Base-by-base conservation (phyloP, 805 yeast species). In the Starmerella floricola region DNA sequence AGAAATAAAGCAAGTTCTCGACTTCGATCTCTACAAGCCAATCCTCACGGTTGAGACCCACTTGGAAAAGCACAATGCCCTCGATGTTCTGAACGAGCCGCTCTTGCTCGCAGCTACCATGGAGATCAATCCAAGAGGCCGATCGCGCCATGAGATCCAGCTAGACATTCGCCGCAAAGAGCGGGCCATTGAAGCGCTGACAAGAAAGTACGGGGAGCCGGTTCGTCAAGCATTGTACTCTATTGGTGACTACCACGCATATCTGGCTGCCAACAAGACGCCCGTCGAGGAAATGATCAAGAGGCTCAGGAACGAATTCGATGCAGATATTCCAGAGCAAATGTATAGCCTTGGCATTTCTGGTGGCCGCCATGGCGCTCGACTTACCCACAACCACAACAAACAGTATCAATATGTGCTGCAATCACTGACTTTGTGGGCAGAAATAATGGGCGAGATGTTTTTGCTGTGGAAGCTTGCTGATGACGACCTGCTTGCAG, bases 391-490 rank as follows among this genome's bases (percentile, higher is more conserved):
- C 57, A 73, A 71, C 53, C 91, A 81, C 54, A 71, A 68, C 31
- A 74, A 78, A 55, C 93, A 81, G 62, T 79, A 64, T 58, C 73
- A 78, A 48, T 81, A 81, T 54, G 88, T 81, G 12, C 68, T 73
- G 41, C 93, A 82, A 54, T 81, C 88, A 0, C 61, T 81, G 40
- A 73, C 75, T 16, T 59, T 81, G 40, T 81, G 93, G 93, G 75
- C 83, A 0, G 69, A 76, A 43, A 78, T 81, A 44, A 81, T 79
- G 76, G 64, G 81, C 42, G 86, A 82, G 46, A 78, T 81, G 81
- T 75, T 79, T 51, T 73, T 71, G 59, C 61, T 81, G 18, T 81
- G 93, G 93, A 75, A 74, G 29, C 66, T 77, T 28, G 85, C 88
- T 0, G 93, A 81, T 55, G 72, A 71, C 31, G 91, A 82, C 56